Conservation (phyloP, 139 green algal species). For the Zygnema circumcarinatum region DNA sequence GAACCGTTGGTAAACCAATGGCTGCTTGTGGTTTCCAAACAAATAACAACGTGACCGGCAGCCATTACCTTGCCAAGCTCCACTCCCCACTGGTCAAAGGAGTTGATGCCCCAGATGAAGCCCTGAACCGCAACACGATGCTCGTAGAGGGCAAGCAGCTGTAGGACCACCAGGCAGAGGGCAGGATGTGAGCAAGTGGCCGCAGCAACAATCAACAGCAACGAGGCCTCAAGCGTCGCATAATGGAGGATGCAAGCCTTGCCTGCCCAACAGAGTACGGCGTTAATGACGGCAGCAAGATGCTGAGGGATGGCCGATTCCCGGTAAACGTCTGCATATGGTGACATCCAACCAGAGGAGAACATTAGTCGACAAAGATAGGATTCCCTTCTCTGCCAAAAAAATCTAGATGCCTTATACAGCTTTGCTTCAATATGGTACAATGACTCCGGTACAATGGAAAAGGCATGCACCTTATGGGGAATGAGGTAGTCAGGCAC, state of each 20-base stretch:
- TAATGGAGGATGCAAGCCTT: background rate
- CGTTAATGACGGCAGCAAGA: conserved; percentile 91
- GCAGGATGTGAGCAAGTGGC: background rate
- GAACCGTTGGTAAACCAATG: too few relatives aligned
- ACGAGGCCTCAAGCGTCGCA: background rate
- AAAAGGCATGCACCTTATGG: too few relatives aligned
- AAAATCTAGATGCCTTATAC: too few relatives aligned
- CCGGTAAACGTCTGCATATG: conserved; percentile 80
- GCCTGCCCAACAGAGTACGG: conserved; percentile 92
- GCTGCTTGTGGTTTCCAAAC: too few relatives aligned
- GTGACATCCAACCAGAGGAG: conserved; percentile 15
- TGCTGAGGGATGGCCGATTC: conserved; percentile 89
- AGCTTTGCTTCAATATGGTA: too few relatives aligned
- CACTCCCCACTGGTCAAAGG: conserved; percentile 99
- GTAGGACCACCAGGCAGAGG: background rate
- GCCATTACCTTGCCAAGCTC: conserved; percentile 94
- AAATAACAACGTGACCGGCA: background rate
- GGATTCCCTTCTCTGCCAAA: background rate
- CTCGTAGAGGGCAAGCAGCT: conserved; percentile 95
- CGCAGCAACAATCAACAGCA: background rate
- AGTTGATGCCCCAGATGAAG: conserved; percentile 99
- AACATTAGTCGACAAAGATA: background rate
- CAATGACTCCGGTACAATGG: too few relatives aligned
- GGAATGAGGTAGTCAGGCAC: conserved; percentile 89
- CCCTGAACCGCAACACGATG: conserved; percentile 92